A percentile compares a stretch with the other conserved stretches of the same genome.
Conservation (phyloP, 2,329 filamentous ascomycete species). For the Epichloe gansuensis region DNA sequence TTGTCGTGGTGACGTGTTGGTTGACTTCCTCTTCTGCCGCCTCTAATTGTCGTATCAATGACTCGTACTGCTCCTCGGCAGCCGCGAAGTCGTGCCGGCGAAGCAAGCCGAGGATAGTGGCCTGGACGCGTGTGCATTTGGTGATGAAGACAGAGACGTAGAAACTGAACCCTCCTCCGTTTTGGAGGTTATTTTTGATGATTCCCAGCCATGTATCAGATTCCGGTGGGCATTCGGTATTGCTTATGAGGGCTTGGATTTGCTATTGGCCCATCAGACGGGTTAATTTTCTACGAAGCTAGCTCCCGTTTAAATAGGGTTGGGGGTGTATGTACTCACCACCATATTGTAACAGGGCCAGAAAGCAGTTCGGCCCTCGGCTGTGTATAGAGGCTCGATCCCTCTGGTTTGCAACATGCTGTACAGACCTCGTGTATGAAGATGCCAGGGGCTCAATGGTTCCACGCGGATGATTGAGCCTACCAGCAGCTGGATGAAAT, state of each 20-base stretch:
- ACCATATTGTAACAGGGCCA: conserved; percentile 28
- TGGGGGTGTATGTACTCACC: conserved; percentile 16
- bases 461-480: conserved; percentile 21
- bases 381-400: conserved; percentile 12
- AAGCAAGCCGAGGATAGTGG: conserved; percentile 17
- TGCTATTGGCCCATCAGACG: conserved; percentile 15
- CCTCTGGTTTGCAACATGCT: conserved; percentile 26
- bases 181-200: conserved; percentile 14
- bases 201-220: conserved; percentile 23
- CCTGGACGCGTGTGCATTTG: conserved; percentile 16
- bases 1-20: conserved; percentile 8
- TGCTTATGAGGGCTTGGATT: conserved; percentile 23
- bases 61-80: conserved; percentile 17
- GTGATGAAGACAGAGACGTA: conserved; percentile 17
- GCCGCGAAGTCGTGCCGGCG: conserved; percentile 14
- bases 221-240: conserved; percentile 23
- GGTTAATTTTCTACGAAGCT: no score
- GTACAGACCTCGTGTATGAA: conserved; percentile 24
- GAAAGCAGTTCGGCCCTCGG: conserved; percentile 19
- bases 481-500: conserved; percentile 20
- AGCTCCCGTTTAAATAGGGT: no score
- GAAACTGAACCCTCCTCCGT: conserved; percentile 17
- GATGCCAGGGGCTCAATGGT: conserved; percentile 22
- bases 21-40: conserved; percentile 14
- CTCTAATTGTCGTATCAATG: conserved; percentile 14